phyloP scores from a whole-genome alignment of 805 yeast genomes.

The Metschnikowia peoriensis region DNA sequence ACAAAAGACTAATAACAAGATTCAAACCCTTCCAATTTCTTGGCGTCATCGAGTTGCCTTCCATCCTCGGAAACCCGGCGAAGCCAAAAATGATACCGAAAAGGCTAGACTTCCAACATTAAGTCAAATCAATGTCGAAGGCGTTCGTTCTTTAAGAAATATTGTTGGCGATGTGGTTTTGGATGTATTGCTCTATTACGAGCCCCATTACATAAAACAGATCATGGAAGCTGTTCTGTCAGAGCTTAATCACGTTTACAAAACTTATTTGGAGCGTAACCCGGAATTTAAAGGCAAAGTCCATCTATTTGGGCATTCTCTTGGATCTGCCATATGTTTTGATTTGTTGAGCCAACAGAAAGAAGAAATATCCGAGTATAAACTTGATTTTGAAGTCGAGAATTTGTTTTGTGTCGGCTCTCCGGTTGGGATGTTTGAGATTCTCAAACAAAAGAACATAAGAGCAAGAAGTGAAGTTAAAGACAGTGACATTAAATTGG shows the following conservation, averaged over 20 bases:
- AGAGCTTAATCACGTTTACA: conserved; percentile 63
- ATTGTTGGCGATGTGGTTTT: conserved; percentile 82
- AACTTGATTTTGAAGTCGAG: conserved; percentile 66
- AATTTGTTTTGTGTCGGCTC: conserved; percentile 83
- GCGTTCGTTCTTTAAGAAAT: conserved; percentile 72
- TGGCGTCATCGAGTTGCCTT: conserved; percentile 85
- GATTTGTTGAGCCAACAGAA: conserved; percentile 63
- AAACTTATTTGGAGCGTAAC: conserved; percentile 56
- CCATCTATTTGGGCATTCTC: conserved; percentile 84
- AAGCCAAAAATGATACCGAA: conserved; percentile 37
- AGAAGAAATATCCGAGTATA: conserved; percentile 25
- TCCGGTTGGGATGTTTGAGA: conserved; percentile 83
- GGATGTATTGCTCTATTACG: conserved; percentile 76
- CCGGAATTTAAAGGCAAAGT: conserved; percentile 79
- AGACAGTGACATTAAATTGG: conserved; percentile 11
- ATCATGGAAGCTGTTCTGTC: conserved; percentile 60
- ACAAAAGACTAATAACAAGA: conserved; percentile 45
- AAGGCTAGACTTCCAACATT: conserved; percentile 55
- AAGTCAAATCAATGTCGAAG: conserved; percentile 70
- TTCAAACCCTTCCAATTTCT: conserved; percentile 85
- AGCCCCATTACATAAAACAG: conserved; percentile 60
- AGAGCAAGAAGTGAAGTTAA: conserved; percentile 34
- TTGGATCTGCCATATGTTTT: conserved; percentile 82
- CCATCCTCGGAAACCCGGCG: conserved; percentile 44
- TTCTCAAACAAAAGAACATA: conserved; percentile 65